A percentile compares a stretch with the other conserved stretches of the same genome.
Evolutionary conservation across 495 filamentous ascomycete species (phyloP).

Genomic region (Aspergillus olivimuriae): DNA sequence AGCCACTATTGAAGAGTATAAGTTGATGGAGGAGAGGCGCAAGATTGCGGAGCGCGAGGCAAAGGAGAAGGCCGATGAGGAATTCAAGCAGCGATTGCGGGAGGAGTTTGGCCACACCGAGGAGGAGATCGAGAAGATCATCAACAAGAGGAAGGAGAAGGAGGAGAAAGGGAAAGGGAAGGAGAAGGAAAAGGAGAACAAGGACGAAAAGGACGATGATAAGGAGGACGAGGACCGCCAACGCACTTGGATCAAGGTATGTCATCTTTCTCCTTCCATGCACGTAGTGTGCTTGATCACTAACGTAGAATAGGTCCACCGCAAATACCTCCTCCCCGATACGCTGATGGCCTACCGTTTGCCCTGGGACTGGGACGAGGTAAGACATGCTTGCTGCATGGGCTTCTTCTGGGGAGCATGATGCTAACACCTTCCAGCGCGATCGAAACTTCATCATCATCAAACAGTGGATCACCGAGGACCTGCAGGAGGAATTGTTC

Average conservation of each 20-base stretch:
- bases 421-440: conserved; percentile 21
- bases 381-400: conserved; percentile 15
- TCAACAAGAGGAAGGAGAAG: conserved; percentile 51
- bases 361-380: conserved; percentile 47
- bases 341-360: conserved; percentile 40
- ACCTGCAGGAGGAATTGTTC: conserved; percentile 67
- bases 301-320: conserved; percentile 45
- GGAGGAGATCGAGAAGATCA: conserved; percentile 48
- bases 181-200: conserved; percentile 37
- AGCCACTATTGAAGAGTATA: conserved; percentile 50
- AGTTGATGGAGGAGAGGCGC: conserved; percentile 45
- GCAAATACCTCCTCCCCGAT: conserved; percentile 44
- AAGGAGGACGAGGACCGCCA: conserved; percentile 35
- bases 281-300: too few species aligned
- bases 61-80: conserved; percentile 39
- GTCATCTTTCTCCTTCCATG: background rate
- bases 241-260: conserved; percentile 47
- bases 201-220: conserved; percentile 42
- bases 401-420: background rate
- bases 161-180: conserved; percentile 41
- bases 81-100: conserved; percentile 36
- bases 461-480: conserved; percentile 67
- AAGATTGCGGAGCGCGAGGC: conserved; percentile 23
- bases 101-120: conserved; percentile 34
- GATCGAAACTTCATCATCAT: conserved; percentile 70